These are phyloP conservation scores for Lactifluus pinguis DNA, from an alignment of 768 basidiomycete genomes.

Conservation along the genomic window DNA sequence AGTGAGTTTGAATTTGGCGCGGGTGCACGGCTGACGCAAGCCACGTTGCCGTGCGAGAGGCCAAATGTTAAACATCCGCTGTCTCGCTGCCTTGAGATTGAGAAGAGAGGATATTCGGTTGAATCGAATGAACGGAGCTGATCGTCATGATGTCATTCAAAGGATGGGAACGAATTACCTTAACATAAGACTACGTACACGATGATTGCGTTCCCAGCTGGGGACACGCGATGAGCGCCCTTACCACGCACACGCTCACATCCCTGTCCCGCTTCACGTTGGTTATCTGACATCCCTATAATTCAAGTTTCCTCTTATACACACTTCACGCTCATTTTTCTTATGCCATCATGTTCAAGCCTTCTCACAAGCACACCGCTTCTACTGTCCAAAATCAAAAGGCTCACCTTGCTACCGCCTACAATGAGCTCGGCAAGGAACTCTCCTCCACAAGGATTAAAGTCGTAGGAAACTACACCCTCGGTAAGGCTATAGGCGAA, in stretches of 20 bases:
- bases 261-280: background rate
- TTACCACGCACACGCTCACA: slow-evolving; percentile 4
- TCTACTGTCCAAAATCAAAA: slow-evolving; percentile 51
- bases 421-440: slow-evolving; percentile 96
- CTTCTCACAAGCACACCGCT: slow-evolving; percentile 25
- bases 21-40: background rate
- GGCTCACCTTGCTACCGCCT: slow-evolving; percentile 87
- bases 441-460: slow-evolving; percentile 84
- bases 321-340: slow-evolving; percentile 15
- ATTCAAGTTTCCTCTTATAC: slow-evolving; percentile 2
- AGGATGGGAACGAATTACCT: background rate
- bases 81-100: background rate
- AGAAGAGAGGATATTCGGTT: background rate
- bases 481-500: slow-evolving; percentile 92
- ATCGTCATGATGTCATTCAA: slow-evolving; percentile 1
- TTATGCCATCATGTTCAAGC: slow-evolving; percentile 17
- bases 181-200: background rate
- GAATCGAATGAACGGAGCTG: background rate
- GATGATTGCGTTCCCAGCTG: background rate
- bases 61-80: background rate
- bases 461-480: slow-evolving; percentile 90
- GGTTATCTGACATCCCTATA: slow-evolving; percentile 18
- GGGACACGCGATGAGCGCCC: background rate
- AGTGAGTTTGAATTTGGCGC: background rate
- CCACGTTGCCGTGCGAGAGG: too few species aligned